phyloP scores from a whole-genome alignment of 352 stramenopile species.

The Phytophthora macrochlamydospora region DNA sequence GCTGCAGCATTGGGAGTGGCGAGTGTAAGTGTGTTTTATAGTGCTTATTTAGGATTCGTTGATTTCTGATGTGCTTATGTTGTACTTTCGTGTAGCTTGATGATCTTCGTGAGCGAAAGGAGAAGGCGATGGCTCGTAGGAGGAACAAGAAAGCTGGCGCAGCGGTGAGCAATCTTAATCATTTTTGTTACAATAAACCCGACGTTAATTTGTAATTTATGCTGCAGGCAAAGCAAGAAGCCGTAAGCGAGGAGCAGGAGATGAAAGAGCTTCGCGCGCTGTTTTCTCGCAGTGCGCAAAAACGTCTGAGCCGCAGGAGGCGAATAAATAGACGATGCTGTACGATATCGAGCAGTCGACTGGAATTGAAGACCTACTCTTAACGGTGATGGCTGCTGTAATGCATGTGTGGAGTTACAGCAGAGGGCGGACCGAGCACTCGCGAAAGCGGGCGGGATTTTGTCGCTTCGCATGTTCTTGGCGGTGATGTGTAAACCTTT shows the following conservation, averaged over 20 bases:
- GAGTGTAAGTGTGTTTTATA: constrained; percentile 36
- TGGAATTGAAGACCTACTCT: background rate
- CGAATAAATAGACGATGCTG: constrained; percentile 3
- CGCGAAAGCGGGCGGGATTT: constrained; percentile 46
- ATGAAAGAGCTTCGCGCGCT: constrained; percentile 28
- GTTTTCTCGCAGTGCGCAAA: constrained; percentile 14
- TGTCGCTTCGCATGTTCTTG: constrained; percentile 49
- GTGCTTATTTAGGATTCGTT: constrained; percentile 1
- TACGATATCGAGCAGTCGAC: background rate
- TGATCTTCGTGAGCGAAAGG: constrained; percentile 49
- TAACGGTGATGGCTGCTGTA: no score
- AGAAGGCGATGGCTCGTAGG: constrained; percentile 30
- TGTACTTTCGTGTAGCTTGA: constrained; percentile 21
- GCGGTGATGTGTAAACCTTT: constrained; percentile 65
- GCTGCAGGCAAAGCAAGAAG: background rate
- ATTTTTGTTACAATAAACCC: background rate
- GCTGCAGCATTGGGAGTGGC: constrained; percentile 39
- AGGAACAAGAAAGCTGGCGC: constrained; percentile 12
- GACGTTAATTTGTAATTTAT: background rate
- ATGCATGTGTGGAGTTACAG: constrained; percentile 13
- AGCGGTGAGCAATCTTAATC: background rate
- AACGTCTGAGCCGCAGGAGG: background rate
- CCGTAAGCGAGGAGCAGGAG: constrained; percentile 30
- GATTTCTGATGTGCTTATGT: constrained; percentile 15
- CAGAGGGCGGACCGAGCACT: constrained; percentile 46